Evolutionary conservation across 306 rosid genomes (phyloP).

Genomic region (Begonia fuchsioides): DNA sequence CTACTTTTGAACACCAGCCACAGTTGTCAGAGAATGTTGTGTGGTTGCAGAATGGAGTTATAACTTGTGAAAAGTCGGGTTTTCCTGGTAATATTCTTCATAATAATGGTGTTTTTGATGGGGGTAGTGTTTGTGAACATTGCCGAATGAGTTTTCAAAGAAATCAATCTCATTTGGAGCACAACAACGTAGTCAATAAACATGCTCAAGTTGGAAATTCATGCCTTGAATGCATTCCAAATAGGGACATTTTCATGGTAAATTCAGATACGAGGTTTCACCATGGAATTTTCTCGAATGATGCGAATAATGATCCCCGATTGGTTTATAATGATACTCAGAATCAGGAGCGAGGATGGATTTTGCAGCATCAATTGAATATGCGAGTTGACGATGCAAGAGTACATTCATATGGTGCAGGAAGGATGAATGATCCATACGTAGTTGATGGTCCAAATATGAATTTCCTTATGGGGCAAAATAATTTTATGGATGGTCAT

Average conservation of each 20-base stretch:
- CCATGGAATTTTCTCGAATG: constrained; percentile 39
- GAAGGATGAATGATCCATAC: constrained; percentile 46
- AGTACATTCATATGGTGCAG: constrained; percentile 35
- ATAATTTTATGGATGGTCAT: constrained; percentile 40
- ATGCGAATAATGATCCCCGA: constrained; percentile 37
- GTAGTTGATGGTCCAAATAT: constrained; percentile 41
- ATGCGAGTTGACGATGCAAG: constrained; percentile 47
- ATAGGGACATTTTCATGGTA: constrained; percentile 35
- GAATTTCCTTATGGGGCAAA: constrained; percentile 40
- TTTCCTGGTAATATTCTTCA: constrained; percentile 59
- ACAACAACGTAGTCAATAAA: constrained; percentile 39
- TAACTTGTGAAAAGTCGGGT: constrained; percentile 47
- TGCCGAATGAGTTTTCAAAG: constrained; percentile 60
- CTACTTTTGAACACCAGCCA: constrained; percentile 52
- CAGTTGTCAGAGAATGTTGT: constrained; percentile 61
- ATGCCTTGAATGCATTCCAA: constrained; percentile 47
- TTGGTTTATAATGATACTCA: constrained; percentile 40
- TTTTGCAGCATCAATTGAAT: constrained; percentile 38
- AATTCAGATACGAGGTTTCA: constrained; percentile 59
- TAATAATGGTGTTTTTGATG: constrained; percentile 46
- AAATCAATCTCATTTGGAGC: constrained; percentile 52
- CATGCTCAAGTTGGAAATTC: constrained; percentile 30
- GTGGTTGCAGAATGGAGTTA: constrained; percentile 47
- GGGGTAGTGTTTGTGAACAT: constrained; percentile 57
- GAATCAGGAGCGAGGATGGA: constrained; percentile 65